Evolutionary conservation across 1,139 yeast species (phyloP).

Genomic region (Scheffersomyces quercinus): DNA sequence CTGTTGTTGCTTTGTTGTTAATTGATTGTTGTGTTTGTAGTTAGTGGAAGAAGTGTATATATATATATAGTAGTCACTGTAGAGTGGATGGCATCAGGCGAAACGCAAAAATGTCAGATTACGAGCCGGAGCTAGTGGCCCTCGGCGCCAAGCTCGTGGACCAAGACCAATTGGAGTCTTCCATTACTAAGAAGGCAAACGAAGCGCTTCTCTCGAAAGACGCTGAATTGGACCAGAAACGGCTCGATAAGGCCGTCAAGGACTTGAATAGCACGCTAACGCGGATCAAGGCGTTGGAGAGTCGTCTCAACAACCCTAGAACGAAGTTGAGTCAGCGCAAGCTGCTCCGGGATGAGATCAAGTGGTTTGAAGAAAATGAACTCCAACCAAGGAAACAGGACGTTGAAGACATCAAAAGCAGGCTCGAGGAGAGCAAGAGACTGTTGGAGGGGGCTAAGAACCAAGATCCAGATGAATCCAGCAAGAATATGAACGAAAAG

Average conservation of each 20-base stretch:
- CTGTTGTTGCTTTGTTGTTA: too few relatives aligned
- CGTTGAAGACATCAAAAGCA: constrained; percentile 59
- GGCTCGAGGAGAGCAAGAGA: constrained; percentile 43
- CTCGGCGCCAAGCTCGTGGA: constrained; percentile 56
- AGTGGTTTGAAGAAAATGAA: constrained; percentile 52
- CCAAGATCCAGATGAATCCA: constrained; percentile 3
- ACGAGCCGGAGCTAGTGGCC: constrained; percentile 15
- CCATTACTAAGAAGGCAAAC: constrained; percentile 71
- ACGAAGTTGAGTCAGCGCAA: constrained; percentile 70
- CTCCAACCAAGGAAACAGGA: constrained; percentile 57
- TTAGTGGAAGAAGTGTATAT: too few relatives aligned
- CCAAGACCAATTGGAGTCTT: constrained; percentile 71
- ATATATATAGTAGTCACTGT: too few relatives aligned
- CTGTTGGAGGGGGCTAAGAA: constrained; percentile 17
- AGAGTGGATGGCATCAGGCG: too few relatives aligned
- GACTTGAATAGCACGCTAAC: constrained; percentile 43
- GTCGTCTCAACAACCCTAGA: constrained; percentile 50
- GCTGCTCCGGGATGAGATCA: constrained; percentile 55
- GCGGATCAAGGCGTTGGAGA: constrained; percentile 48
- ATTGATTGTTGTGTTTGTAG: too few relatives aligned
- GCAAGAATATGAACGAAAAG: constrained; percentile 16
- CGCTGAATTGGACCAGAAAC: constrained; percentile 68
- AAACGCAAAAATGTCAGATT: neutral
- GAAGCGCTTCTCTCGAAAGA: constrained; percentile 61
- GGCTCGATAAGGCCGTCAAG: constrained; percentile 65